Conservation (phyloP, 805 yeast species). For the Monosporozyma siamensis region DNA sequence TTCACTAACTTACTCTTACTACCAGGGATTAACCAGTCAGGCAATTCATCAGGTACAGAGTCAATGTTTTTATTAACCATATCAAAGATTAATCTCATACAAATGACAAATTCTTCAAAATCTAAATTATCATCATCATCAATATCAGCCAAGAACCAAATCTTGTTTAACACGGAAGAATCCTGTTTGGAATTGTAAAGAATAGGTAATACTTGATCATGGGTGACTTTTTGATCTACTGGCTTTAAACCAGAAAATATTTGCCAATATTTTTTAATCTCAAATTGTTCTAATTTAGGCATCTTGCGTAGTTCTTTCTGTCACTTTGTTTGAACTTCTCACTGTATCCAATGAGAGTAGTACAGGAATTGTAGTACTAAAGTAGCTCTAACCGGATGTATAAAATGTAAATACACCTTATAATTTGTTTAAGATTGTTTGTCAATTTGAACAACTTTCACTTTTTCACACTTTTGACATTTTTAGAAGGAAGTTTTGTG, state of each 20-base stretch:
- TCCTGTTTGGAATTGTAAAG: conserved; percentile 80
- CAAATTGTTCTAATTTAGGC: conserved; percentile 87
- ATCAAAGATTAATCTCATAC: conserved; percentile 92
- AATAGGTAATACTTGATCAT: conserved; percentile 77
- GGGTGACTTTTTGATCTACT: conserved; percentile 63
- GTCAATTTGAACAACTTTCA: background rate
- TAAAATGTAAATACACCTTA: too few species aligned
- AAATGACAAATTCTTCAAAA: conserved; percentile 95
- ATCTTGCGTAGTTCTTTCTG: conserved; percentile 10
- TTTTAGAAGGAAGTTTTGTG: too few species aligned
- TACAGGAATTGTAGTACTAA: too few species aligned
- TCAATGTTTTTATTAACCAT: conserved; percentile 63
- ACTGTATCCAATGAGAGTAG: too few species aligned
- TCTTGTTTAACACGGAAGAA: conserved; percentile 64
- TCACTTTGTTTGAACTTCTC: too few species aligned
- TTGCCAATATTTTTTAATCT: conserved; percentile 96
- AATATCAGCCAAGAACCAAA: conserved; percentile 90
- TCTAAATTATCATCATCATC: conserved; percentile 88
- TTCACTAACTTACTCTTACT: conserved; percentile 77
- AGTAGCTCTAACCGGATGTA: too few species aligned
- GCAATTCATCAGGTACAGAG: conserved; percentile 61
- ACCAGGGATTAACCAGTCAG: conserved; percentile 89
- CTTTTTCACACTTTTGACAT: background rate
- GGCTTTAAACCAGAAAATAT: conserved; percentile 88
- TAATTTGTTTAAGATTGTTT: background rate